A percentile compares a stretch with the other conserved stretches of the same genome.
These are phyloP conservation scores for Mycothermus thermophilus DNA, from an alignment of 495 filamentous ascomycete species.

Conservation along the genomic window DNA sequence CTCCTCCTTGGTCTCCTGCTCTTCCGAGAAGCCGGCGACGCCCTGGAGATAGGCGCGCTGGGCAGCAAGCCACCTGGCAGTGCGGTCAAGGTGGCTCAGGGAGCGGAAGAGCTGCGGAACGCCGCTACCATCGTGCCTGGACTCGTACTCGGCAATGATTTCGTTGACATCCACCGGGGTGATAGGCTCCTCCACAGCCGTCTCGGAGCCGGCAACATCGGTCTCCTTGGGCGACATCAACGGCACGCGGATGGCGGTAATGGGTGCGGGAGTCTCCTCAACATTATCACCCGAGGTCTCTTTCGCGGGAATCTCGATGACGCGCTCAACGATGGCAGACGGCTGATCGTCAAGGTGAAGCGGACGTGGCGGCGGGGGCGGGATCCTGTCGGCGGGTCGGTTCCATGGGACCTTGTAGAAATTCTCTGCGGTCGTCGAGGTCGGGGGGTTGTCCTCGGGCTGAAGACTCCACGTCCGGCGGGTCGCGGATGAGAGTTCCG, in stretches of 20 bases:
- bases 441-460: constrained; percentile 40
- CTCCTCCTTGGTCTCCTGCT: constrained; percentile 18
- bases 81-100: constrained; percentile 59
- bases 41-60: constrained; percentile 66
- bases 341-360: constrained; percentile 19
- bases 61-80: constrained; percentile 64
- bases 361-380: constrained; percentile 22
- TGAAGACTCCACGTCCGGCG: constrained; percentile 62
- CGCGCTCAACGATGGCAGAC: constrained; percentile 47
- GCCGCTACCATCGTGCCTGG: constrained; percentile 39
- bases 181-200: constrained; percentile 16
- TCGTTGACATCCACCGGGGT: constrained; percentile 34
- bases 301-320: constrained; percentile 44
- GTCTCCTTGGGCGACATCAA: constrained; percentile 6
- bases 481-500: constrained; percentile 55
- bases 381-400: constrained; percentile 9
- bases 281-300: constrained; percentile 34
- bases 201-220: constrained; percentile 22
- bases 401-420: constrained; percentile 76
- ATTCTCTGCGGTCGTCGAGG: constrained; percentile 65
- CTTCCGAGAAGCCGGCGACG: constrained; percentile 41
- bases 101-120: constrained; percentile 49
- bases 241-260: constrained; percentile 17
- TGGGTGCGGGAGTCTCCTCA: constrained; percentile 19
- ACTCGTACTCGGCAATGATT: constrained; percentile 52